Evolutionary conservation across 176 grass and related monocot genomes (phyloP).

Genomic region (Dactylis glomerata): DNA sequence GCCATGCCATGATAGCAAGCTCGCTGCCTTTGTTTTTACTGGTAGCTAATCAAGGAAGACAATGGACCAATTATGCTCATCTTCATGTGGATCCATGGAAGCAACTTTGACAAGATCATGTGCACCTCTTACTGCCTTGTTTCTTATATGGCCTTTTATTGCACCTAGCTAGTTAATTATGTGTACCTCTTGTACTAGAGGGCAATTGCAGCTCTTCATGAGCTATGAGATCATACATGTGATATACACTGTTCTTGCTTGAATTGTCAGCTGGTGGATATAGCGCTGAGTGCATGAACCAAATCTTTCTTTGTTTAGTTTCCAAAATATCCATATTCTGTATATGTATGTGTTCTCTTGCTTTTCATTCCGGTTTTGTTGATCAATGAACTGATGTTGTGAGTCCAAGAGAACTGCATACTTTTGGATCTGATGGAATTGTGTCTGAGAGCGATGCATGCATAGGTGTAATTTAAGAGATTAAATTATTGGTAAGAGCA

Average conservation of each 20-base stretch:
- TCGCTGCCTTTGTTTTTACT: constrained; percentile 35
- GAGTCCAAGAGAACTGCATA: not conserved
- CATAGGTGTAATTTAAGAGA: not conserved
- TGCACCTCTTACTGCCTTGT: not conserved
- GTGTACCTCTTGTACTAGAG: constrained; percentile 8
- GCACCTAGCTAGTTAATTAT: not conserved
- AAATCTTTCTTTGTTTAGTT: not conserved
- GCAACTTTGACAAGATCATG: constrained; percentile 18
- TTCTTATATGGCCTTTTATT: not conserved
- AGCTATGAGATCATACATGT: constrained; percentile 17
- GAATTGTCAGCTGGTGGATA: not conserved
- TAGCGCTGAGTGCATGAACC: not conserved
- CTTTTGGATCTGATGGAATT: not conserved
- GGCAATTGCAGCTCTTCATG: not conserved
- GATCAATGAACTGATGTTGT: not conserved
- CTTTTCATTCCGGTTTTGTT: not conserved
- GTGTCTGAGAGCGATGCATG: not conserved
- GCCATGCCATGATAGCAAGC: not conserved
- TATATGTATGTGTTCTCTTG: not conserved
- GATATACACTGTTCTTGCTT: not conserved
- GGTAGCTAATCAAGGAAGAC: not conserved
- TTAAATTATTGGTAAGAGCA: not conserved
- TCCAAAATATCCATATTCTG: not conserved
- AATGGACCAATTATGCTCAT: not conserved
- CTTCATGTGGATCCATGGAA: not conserved